Percentiles rank a stretch among this genome's conserved stretches.
phyloP scores from a whole-genome alignment of 345 rosid species.

The Erodium maritimum region DNA sequence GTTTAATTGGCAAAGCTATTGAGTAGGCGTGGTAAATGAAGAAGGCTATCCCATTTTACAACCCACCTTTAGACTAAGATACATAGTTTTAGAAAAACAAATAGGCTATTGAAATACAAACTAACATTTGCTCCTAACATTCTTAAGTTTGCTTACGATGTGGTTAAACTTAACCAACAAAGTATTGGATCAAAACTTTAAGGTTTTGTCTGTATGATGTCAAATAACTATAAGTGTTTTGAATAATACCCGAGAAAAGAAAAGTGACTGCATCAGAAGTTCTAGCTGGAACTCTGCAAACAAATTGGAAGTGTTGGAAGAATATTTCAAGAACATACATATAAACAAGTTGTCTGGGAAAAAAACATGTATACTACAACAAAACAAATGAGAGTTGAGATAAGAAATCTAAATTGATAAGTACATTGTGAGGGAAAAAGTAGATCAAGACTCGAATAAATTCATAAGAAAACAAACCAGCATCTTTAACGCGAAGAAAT shows the following conservation, averaged over 20 bases:
- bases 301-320: conserved; percentile 10
- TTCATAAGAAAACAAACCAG: conserved; percentile 46
- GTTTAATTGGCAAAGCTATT: neutral
- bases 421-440: neutral
- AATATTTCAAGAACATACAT: neutral
- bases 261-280: conserved; percentile 84
- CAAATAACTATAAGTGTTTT: neutral
- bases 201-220: neutral
- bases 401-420: neutral
- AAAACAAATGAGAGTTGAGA: neutral
- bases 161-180: neutral
- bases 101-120: neutral
- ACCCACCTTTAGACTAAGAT: neutral
- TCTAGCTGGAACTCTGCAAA: conserved; percentile 91
- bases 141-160: neutral
- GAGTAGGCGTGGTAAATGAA: neutral
- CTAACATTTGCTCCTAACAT: neutral
- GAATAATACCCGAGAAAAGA: conserved; percentile 72
- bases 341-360: neutral
- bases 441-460: neutral
- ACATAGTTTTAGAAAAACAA: neutral
- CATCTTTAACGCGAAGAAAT: conserved; percentile 86
- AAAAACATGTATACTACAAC: neutral
- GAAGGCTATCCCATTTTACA: neutral
- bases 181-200: neutral